Evolutionary conservation across 192 early-diverging fungal species (phyloP).

Genomic region (Kickxella alabastrina): DNA sequence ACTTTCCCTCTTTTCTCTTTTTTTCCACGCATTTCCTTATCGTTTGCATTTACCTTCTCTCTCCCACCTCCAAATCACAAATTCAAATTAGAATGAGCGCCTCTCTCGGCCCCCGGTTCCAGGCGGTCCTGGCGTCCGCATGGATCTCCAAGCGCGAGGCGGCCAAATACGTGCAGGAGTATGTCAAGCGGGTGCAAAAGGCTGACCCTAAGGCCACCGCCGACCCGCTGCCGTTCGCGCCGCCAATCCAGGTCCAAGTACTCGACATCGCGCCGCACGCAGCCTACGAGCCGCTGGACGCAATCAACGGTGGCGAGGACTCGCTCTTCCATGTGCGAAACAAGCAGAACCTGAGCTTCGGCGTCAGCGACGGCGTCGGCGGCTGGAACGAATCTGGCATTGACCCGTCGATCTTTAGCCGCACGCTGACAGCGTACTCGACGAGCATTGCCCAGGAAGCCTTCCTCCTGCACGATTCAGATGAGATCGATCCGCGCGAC

Average conservation of each 20-base stretch:
- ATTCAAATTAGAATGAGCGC: not conserved
- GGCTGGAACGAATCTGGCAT: conserved; percentile 51
- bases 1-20: too few relatives aligned
- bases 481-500: conserved; percentile 43
- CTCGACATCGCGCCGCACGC: conserved; percentile 9
- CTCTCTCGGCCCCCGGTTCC: conserved; percentile 36
- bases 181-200: conserved; percentile 22
- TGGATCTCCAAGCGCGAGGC: conserved; percentile 51
- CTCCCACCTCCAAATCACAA: not conserved
- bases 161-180: conserved; percentile 42
- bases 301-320: conserved; percentile 49
- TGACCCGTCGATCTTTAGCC: conserved; percentile 48
- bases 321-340: conserved; percentile 41
- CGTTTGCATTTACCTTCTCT: too few relatives aligned
- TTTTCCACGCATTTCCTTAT: too few relatives aligned
- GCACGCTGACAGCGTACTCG: conserved; percentile 43
- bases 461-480: conserved; percentile 47
- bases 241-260: conserved; percentile 49
- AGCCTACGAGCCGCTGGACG: conserved; percentile 34
- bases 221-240: conserved; percentile 28
- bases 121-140: conserved; percentile 43
- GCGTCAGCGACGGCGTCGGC: conserved; percentile 50
- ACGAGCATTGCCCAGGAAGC: conserved; percentile 14
- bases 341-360: conserved; percentile 44
- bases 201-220: conserved; percentile 9